phyloP scores from a whole-genome alignment of 2,329 filamentous ascomycete genomes.

The Pyricularia grisea region DNA sequence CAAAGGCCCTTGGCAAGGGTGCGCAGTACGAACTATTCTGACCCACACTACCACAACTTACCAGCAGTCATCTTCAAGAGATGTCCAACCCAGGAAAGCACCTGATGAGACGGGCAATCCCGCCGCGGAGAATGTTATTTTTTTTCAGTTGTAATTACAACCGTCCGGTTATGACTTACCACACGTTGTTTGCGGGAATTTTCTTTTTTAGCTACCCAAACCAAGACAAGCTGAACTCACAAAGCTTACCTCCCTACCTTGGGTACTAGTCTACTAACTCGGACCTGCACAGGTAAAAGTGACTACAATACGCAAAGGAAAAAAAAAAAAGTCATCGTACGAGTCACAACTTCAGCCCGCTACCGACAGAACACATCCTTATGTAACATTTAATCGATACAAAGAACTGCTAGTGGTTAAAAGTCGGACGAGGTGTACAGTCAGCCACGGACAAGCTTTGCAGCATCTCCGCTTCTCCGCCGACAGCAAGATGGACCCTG shows the following conservation, averaged over 20 bases:
- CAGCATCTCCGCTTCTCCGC: background rate
- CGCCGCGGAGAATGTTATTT: slow-evolving; percentile 5
- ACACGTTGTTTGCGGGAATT: background rate
- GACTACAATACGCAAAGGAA: background rate
- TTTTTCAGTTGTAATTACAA: background rate
- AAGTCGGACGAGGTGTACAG: background rate
- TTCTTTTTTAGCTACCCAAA: background rate
- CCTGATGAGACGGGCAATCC: background rate
- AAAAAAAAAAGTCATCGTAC: background rate
- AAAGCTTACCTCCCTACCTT: background rate
- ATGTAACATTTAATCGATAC: background rate
- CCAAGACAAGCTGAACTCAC: background rate
- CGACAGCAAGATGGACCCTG: background rate
- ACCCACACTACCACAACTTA: background rate
- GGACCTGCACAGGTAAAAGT: background rate
- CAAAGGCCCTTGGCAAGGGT: background rate
- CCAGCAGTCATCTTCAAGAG: background rate
- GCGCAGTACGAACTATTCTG: background rate
- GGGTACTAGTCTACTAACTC: no score
- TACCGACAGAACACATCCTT: background rate
- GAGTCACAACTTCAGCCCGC: background rate
- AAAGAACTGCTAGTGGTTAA: background rate
- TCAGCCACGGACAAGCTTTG: background rate
- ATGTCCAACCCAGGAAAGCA: background rate
- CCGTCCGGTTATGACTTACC: background rate